Base-by-base conservation (phyloP, 1,139 yeast genomes). In the Pichia sp. region DNA sequence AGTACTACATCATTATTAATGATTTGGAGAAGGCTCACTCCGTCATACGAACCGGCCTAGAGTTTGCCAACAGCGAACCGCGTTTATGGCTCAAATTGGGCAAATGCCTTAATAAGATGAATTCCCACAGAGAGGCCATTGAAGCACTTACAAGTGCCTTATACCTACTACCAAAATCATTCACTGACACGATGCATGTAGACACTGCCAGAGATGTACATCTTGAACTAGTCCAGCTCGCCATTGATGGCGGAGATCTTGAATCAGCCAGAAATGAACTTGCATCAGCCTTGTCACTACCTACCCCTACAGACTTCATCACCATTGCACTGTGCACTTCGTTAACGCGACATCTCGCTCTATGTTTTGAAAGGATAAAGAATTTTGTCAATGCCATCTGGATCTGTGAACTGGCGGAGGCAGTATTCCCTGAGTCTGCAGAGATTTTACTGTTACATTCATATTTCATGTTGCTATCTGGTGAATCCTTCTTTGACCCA, bases 11-110 rank as follows among this genome's bases (percentile, higher is more conserved):
- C 20, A 51, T 65, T 16, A 48, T 70, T 10, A 68, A 72, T 24
- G 63, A 71, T 40, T 61, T 60, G 35, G 75, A 71, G 33, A 74
- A 70, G 42, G 75, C 79, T 0, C 74, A 70, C 46, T 67, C 63
- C 39, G 59, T 72, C 3, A 59, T 70, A 15, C 66, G 62, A 35
- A 60, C 68, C 18, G 74, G 75, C 1, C 52, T 72, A n/a, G 65
- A 62, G 33, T 46, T 66, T 15, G 46, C 59, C 2, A 42, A 39
- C n/a, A 64, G 66, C 3, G 72, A 72, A 44, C 64, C 77, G 0
- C 53, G 64, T 19, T 48, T 70, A 24, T 66, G 76, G 67, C 50
- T 72, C 5, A 48, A 69, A 14, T 60, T 64, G 31, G 77, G 77
- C 3, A 74, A 69, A 51, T 38, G 55, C n/a, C 40, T 58, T 2